Base-by-base conservation (phyloP, 805 yeast genomes). In the Ogataea parapolymorpha region DNA sequence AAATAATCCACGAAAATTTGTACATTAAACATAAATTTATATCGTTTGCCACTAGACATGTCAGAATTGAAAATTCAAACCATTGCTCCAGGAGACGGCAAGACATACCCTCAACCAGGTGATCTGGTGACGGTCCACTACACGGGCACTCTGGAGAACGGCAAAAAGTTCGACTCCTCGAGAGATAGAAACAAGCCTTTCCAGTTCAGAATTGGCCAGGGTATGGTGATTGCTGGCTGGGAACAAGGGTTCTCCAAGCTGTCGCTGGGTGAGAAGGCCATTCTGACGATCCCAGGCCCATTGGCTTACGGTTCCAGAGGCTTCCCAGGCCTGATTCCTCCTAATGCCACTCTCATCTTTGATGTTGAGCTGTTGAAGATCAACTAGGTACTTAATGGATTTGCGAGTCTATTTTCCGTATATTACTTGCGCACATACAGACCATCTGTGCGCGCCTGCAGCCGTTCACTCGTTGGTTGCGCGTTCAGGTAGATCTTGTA, bases 171-270 rank as follows among this genome's bases (percentile, higher is more conserved):
- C 63, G 98, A 91, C 68, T 87, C 96, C 39, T 89, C 97, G 42
- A 77, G 89, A 56, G 95, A 88, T 75, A 83, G 97, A 71, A 93
- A 93, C 61, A 80, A 84, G 67, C 96, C 98, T 53, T 91, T 91
- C 82, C 91, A 87, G 67, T 85, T 95, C 66, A 70, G 73, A 68
- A 87, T 91, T 62, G 97, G 98, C 66, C 95, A 86, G 53, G 96
- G 97, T 51, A 95, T 85, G 71, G 97, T 91, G 54, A 91, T 91
- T 71, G 80, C 80, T 62, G 98, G 97, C 53, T 91, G 97, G 97
- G 97, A 90, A 61, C 85, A 80, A 59, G 95, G 90, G 48, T 87
- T 89, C 63, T 96, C 97, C 41, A 80, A 89, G 68, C 75, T 91
- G 63, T 84, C 95, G 39, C 77, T 89, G 37, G 98, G 98, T 58